Evolutionary conservation across 2,329 filamentous ascomycete species (phyloP), one percentile per base, ranked within the genome.

Genomic region (Macroventuria anomochaeta): DNA sequence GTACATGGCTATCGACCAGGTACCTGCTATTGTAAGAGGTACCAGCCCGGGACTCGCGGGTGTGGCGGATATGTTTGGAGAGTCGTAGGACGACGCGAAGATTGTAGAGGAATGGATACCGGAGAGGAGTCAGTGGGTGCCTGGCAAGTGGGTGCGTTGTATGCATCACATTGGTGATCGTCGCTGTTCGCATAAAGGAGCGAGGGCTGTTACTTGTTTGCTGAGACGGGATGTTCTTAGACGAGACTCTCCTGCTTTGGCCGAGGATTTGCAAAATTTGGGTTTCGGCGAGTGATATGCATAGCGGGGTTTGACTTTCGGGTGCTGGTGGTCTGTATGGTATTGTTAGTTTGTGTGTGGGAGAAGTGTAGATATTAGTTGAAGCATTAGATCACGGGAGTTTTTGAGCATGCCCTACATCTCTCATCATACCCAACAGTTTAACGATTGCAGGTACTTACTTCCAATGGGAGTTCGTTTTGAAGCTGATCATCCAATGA

Each of bases 1-100:
- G 61, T 79, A 78, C 38, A 74, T 74, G 71, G 74, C 71, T 26
- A 75, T 78, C 2, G 76, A 80, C 46, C 67, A 73, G 57, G 59
- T 64, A 17, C 59, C 71, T 10, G 63, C 58, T 1, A 73, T 78
- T 49, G 69, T 71, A 7, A 50, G 75, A 3, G 78, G 76, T 3
- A 74, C 71, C 1, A 75, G 75, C 47, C 75, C 74, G 0, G 73
- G 69, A 11, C 56, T 81, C 33, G 77, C 72, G 8, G 77, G 76
- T 5, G 73, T 81, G 18, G 77, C 76, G 6, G 76, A 75, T 17
- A 72, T 81, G 73, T 81, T 81, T 64, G 71, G 59, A 3, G 66
- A 47, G 28, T 34, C 39, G n/a, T 54, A 49, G 44, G 23, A 39
- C 7, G 36, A 37, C n/a, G 32, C 31, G 13, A 36, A 7, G 17